phyloP scores from a whole-genome alignment of 2,329 filamentous ascomycete genomes.

The Xylariaceae sp. region DNA sequence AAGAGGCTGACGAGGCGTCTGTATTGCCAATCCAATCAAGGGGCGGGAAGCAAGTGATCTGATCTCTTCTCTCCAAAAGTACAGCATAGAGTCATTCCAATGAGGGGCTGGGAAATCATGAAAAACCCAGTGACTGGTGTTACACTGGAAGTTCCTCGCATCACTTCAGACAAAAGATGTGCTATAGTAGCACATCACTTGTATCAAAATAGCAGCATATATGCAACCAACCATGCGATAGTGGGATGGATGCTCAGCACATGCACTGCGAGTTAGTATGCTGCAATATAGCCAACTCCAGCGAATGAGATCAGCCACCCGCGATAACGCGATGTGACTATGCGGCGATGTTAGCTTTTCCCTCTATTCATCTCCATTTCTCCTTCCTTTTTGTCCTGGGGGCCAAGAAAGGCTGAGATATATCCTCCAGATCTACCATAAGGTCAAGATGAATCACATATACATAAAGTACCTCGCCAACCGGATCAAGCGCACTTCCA shows the following conservation, averaged over 20 bases:
- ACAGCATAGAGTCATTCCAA: background rate
- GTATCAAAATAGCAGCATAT: conserved; percentile 27
- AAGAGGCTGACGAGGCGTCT: conserved; percentile 22
- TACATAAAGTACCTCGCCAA: conserved; percentile 12
- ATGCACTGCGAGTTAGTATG: background rate
- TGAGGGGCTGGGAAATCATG: conserved; percentile 5
- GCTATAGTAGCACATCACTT: conserved; percentile 15
- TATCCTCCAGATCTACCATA: no score
- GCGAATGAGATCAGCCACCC: conserved; percentile 7
- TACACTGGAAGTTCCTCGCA: conserved; percentile 12
- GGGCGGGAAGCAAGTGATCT: background rate
- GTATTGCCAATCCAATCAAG: conserved; percentile 25
- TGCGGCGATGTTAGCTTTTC: conserved; percentile 5
- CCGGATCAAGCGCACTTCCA: conserved; percentile 7
- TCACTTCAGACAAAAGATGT: conserved; percentile 5
- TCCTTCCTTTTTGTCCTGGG: background rate
- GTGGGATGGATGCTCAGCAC: conserved; percentile 2
- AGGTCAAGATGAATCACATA: background rate
- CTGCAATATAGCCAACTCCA: conserved; percentile 4
- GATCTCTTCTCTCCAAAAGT: no score
- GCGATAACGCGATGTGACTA: conserved; percentile 14
- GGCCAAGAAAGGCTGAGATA: conserved; percentile 6
- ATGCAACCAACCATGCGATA: conserved; percentile 16
- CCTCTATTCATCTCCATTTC: background rate
- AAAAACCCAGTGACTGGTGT: conserved; percentile 8